These are phyloP conservation scores for Eucalyptus grandis DNA, from an alignment of 345 rosid species.

Conservation along the genomic window DNA sequence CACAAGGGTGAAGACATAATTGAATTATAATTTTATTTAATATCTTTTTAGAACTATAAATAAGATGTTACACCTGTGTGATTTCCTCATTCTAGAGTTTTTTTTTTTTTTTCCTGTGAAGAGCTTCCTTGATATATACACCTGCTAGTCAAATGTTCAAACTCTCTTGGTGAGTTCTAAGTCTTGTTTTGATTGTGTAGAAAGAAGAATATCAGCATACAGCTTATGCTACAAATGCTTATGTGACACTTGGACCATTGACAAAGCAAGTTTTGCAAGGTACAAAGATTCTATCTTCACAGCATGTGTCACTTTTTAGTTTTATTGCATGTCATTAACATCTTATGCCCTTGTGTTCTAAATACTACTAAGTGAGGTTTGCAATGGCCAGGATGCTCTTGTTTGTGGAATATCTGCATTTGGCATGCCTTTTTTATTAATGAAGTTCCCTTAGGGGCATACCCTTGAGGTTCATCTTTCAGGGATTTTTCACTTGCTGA, in stretches of 20 bases:
- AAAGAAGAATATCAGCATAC: constrained; percentile 96
- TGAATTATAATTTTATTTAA: neutral
- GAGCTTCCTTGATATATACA: neutral
- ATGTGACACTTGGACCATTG: constrained; percentile 71
- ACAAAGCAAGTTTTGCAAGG: constrained; percentile 75
- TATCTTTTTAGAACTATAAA: neutral
- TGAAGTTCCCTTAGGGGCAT: neutral
- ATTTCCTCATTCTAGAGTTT: neutral
- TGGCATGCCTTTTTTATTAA: neutral
- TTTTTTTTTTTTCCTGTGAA: neutral
- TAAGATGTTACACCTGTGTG: neutral
- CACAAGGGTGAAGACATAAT: neutral
- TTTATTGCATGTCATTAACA: neutral
- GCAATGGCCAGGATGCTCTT: neutral
- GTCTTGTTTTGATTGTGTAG: constrained; percentile 16
- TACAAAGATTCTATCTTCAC: constrained; percentile 1
- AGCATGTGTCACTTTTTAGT: neutral
- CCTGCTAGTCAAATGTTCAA: neutral
- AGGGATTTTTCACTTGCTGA: neutral
- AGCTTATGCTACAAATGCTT: constrained; percentile 89
- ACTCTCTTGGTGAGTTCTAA: neutral
- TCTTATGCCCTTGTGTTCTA: neutral
- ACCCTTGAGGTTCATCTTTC: neutral
- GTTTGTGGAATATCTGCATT: neutral
- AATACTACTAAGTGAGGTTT: neutral